phyloP scores from a whole-genome alignment of 1,284 basidiomycete species.

The Fomitopsis palustris region DNA sequence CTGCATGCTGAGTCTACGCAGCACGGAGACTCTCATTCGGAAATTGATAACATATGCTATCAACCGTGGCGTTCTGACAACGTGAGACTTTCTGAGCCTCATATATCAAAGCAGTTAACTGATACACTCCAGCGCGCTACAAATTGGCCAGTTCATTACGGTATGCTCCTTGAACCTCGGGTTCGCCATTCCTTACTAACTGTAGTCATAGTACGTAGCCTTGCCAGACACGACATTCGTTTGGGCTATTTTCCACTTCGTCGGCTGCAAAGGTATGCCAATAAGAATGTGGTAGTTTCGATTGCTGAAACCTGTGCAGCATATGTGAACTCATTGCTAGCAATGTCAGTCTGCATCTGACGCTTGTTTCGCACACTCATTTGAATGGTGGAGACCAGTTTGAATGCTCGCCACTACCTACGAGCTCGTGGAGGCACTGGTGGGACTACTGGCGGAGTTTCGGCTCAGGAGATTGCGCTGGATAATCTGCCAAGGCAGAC shows the following conservation, averaged over 20 bases:
- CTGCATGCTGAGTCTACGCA: neutral
- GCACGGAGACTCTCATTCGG: constrained; percentile 2
- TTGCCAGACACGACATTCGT: neutral
- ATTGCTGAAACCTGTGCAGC: neutral
- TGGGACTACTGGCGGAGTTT: neutral
- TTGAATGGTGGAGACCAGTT: neutral
- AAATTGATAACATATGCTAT: constrained; percentile 3
- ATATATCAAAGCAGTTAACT: neutral
- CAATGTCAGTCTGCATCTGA: neutral
- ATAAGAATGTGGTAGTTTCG: too few species aligned
- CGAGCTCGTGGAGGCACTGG: neutral
- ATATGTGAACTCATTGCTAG: constrained; percentile 3
- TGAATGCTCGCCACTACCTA: constrained; percentile 1
- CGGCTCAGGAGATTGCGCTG: neutral
- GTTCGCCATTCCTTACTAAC: neutral
- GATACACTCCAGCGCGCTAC: neutral
- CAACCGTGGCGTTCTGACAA: constrained; percentile 2
- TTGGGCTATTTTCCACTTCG: constrained; percentile 4
- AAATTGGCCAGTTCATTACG: neutral
- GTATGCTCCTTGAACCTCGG: neutral
- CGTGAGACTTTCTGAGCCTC: neutral
- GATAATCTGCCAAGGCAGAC: neutral
- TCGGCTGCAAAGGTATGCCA: constrained; percentile 1
- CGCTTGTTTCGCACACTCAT: neutral
- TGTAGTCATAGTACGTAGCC: neutral